Evolutionary conservation across 345 rosid genomes (phyloP).

Genomic region (Lumnitzera littorea): DNA sequence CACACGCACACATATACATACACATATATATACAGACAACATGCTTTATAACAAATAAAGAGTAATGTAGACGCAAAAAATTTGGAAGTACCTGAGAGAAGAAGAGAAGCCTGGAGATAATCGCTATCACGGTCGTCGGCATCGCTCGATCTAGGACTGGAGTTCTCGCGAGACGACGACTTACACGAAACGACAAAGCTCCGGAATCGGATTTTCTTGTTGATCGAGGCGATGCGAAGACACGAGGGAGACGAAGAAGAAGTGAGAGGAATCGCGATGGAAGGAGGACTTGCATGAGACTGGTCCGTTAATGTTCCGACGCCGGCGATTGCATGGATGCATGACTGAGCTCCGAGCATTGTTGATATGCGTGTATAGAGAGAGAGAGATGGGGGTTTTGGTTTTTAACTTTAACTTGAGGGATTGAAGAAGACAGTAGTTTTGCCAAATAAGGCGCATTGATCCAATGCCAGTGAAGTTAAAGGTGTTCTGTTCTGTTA

Average conservation of each 20-base stretch:
- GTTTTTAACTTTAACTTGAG: no score
- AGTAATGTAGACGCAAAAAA: background rate
- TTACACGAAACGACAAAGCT: conserved; percentile 34
- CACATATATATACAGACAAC: no score
- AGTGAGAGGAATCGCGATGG: conserved; percentile 4
- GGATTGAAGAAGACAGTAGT: background rate
- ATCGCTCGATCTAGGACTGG: conserved; percentile 32
- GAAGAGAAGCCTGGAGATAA: conserved; percentile 73
- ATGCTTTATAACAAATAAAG: no score
- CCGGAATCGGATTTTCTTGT: conserved; percentile 14
- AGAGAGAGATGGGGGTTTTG: conserved; percentile 1
- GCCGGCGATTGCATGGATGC: conserved; percentile 19
- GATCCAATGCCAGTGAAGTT: no score
- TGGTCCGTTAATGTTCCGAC: conserved; percentile 14
- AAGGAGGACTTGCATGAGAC: conserved; percentile 10
- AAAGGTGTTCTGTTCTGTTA: no score
- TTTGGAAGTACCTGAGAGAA: conserved; percentile 47
- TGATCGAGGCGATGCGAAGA: conserved; percentile 20
- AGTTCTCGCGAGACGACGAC: conserved; percentile 37
- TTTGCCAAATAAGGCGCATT: no score
- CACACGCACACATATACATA: no score
- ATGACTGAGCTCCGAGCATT: conserved; percentile 39
- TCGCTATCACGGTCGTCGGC: conserved; percentile 30
- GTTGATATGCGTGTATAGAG: background rate
- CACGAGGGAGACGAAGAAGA: conserved; percentile 14